A percentile compares a stretch with the other conserved stretches of the same genome.
Evolutionary conservation across 2,329 filamentous ascomycete genomes (phyloP).

Genomic region (Phaeosphaeria sp.): DNA sequence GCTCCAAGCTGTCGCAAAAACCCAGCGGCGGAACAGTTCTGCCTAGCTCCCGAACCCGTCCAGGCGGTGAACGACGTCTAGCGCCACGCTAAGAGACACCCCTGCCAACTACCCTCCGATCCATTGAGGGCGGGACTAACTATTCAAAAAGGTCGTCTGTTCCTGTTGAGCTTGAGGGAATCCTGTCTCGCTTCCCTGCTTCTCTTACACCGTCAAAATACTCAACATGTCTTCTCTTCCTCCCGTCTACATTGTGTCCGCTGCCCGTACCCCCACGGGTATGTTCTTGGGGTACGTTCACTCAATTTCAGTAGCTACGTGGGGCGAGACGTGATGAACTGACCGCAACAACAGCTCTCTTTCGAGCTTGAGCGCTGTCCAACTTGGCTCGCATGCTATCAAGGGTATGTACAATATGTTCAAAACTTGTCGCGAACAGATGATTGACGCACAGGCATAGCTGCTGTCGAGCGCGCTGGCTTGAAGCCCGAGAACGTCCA

Average conservation of each 20-base stretch:
- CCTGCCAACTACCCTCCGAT: slow-evolving; percentile 13
- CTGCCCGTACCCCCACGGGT: slow-evolving; percentile 87
- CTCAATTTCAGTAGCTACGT: slow-evolving; percentile 8
- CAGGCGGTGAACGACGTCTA: slow-evolving; percentile 31
- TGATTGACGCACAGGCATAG: slow-evolving; percentile 45
- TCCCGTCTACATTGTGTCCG: slow-evolving; percentile 94
- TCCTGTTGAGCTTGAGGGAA: slow-evolving; percentile 9
- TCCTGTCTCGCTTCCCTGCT: slow-evolving; percentile 8
- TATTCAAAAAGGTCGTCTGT: slow-evolving; percentile 24
- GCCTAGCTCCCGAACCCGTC: slow-evolving; percentile 14
- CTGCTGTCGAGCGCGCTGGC: slow-evolving; percentile 83
- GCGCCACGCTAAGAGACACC: neutral
- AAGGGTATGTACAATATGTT: slow-evolving; percentile 67
- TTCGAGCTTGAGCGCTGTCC: slow-evolving; percentile 81
- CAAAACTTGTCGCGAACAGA: slow-evolving; percentile 14
- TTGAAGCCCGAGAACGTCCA: slow-evolving; percentile 90
- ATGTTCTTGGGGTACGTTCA: slow-evolving; percentile 85
- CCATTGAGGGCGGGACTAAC: slow-evolving; percentile 18
- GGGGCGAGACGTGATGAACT: slow-evolving; percentile 25
- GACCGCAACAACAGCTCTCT: slow-evolving; percentile 70
- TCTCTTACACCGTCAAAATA: slow-evolving; percentile 14
- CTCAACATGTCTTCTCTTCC: slow-evolving; percentile 77
- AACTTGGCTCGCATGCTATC: slow-evolving; percentile 90
- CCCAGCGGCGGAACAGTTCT: slow-evolving; percentile 15
- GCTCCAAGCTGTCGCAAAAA: slow-evolving; percentile 6